Evolutionary conservation across 768 basidiomycete species (phyloP).

Genomic region (Leccinum arenicola): DNA sequence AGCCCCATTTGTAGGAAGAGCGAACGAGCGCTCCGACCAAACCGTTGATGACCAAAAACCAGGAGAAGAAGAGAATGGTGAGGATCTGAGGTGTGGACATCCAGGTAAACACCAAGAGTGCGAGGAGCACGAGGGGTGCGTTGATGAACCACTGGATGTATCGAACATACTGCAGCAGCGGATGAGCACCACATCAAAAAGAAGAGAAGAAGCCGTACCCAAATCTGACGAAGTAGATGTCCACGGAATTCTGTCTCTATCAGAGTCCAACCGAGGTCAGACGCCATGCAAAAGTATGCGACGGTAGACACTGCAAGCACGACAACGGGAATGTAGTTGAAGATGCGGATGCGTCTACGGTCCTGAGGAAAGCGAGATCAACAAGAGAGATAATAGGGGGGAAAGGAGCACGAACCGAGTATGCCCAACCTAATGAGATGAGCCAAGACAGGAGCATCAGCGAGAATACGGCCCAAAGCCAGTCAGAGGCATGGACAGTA

Average conservation of each 20-base stretch:
- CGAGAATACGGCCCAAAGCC: slow-evolving; percentile 55
- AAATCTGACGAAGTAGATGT: slow-evolving; percentile 36
- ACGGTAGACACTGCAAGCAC: slow-evolving; percentile 45
- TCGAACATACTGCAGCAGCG: slow-evolving; percentile 40
- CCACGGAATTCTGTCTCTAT: slow-evolving; percentile 36
- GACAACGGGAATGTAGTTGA: slow-evolving; percentile 49
- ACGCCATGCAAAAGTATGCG: slow-evolving; percentile 55
- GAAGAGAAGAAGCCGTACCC: slow-evolving; percentile 32
- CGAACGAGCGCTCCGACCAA: slow-evolving; percentile 51
- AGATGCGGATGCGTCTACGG: slow-evolving; percentile 41
- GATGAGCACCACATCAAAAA: background rate
- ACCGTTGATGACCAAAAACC: slow-evolving; percentile 43
- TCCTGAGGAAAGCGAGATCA: slow-evolving; percentile 18
- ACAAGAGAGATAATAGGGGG: background rate
- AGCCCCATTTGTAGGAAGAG: slow-evolving; percentile 54
- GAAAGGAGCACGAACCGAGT: slow-evolving; percentile 18
- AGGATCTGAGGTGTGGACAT: slow-evolving; percentile 50
- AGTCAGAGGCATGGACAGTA: slow-evolving; percentile 45
- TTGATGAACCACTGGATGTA: slow-evolving; percentile 60
- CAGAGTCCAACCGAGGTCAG: slow-evolving; percentile 49
- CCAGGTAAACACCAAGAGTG: slow-evolving; percentile 44
- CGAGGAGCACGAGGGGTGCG: slow-evolving; percentile 49
- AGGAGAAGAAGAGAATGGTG: slow-evolving; percentile 33
- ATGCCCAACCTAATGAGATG: slow-evolving; percentile 35
- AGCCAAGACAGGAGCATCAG: slow-evolving; percentile 45